Evolutionary conservation across 164 flowering plant genomes (phyloP), one percentile per base, ranked within the genome.

Genomic region (grape (Vitis vinifera)): DNA sequence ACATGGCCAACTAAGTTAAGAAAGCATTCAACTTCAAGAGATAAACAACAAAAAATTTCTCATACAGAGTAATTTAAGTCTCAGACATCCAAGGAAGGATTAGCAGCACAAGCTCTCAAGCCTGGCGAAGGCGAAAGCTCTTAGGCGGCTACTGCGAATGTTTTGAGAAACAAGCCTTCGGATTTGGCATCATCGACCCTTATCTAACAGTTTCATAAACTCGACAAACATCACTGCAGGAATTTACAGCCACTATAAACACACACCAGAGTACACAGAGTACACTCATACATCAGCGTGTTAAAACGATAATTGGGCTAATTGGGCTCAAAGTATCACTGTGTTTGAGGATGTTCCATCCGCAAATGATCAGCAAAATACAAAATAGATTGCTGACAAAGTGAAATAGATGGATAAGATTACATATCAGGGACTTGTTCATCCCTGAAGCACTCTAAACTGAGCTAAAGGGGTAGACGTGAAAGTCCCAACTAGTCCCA

Each of bases 91-190:
- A 80, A 83, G 83, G 83, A 83, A 82, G 80, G 85, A 73, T 61
- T 3, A 10, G 72, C 88, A 80, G 86, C 88, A 84, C 4, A 8
- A 79, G 81, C 85, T 85, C 89, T 85, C 87, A 80, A 85, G 84
- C 87, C 89, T 16, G 80, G 85, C 85, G 68, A 74, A 84, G 87
- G 87, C 86, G 90, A 86, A 86, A 88, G 85, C 85, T 79, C 89
- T 88, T 70, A 83, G 90, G 86, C 89, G 89, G 88, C 87, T 83
- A 88, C 92, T 88, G 92, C 89, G 89, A 88, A 88, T 86, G 92
- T 79, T 69, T 68, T 75, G 81, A 77, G 80, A 77, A 77, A 77
- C 80, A 77, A 70, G 80, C 80, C 80, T 77, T 77, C 3, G 59
- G 65, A 63, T 55, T 61, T 67, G 11, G 67, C 76, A 68, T 68